Percentiles rank a stretch among this genome's conserved stretches.
Evolutionary conservation across 495 filamentous ascomycete genomes (phyloP).

Genomic region (Choiromyces venosus): DNA sequence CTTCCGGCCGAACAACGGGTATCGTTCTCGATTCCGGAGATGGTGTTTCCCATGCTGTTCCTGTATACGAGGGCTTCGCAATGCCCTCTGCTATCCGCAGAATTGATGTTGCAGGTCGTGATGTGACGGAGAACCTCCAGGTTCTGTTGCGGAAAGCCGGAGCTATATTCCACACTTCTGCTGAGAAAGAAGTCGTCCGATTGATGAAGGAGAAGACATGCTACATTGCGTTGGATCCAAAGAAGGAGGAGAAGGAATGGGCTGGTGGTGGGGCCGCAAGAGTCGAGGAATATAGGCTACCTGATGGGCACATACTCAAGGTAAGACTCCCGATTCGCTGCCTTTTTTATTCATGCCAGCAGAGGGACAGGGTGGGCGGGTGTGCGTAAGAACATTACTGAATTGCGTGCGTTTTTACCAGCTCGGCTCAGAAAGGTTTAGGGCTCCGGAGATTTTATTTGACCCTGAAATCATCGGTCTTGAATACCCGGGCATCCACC

Average conservation of each 20-base stretch:
- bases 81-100: slow-evolving; percentile 98
- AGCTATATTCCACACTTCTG: slow-evolving; percentile 98
- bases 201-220: slow-evolving; percentile 99
- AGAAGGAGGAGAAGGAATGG: slow-evolving; percentile 99
- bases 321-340: slow-evolving; percentile 81
- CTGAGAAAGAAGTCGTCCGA: slow-evolving; percentile 99
- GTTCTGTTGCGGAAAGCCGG: slow-evolving; percentile 99
- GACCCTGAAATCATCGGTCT: slow-evolving; percentile 97
- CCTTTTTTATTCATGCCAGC: slow-evolving; percentile 76
- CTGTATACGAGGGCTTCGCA: slow-evolving; percentile 99
- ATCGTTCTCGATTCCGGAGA: slow-evolving; percentile 99
- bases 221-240: slow-evolving; percentile 98
- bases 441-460: slow-evolving; percentile 98
- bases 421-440: slow-evolving; percentile 98
- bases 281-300: slow-evolving; percentile 76
- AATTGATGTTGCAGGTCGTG: slow-evolving; percentile 99
- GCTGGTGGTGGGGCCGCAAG: slow-evolving; percentile 61
- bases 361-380: slow-evolving; percentile 93
- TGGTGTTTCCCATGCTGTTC: slow-evolving; percentile 99
- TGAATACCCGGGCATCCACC: slow-evolving; percentile 97
- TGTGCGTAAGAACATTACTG: slow-evolving; percentile 62
- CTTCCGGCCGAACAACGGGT: slow-evolving; percentile 99
- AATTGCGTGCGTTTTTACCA: slow-evolving; percentile 68
- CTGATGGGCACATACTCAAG: slow-evolving; percentile 89
- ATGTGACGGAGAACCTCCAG: slow-evolving; percentile 99